Percentiles rank a stretch among this genome's conserved stretches.
Conservation (phyloP, 2,329 filamentous ascomycete genomes). For the Aspergillus fructus region DNA sequence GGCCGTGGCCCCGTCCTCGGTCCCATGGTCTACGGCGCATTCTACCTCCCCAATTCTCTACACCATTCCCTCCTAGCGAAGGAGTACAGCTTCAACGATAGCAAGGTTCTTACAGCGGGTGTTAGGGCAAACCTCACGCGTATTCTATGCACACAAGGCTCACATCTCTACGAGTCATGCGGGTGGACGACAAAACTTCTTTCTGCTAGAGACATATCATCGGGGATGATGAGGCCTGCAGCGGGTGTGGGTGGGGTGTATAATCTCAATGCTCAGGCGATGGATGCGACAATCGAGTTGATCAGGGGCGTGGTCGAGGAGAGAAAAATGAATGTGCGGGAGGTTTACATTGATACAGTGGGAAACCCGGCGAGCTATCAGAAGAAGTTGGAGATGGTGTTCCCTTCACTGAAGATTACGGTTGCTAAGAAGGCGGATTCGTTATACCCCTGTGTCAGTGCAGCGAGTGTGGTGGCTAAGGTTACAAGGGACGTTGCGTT, state of each 20-base stretch:
- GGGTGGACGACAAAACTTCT: slow-evolving; percentile 83
- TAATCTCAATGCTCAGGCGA: slow-evolving; percentile 94
- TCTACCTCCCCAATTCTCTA: slow-evolving; percentile 67
- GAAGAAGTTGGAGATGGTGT: slow-evolving; percentile 76
- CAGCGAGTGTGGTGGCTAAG: slow-evolving; percentile 92
- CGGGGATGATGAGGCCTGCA: slow-evolving; percentile 68
- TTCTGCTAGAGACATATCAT: slow-evolving; percentile 78
- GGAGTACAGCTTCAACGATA: slow-evolving; percentile 89
- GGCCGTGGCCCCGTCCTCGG: slow-evolving; percentile 90
- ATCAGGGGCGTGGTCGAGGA: slow-evolving; percentile 73
- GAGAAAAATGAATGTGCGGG: slow-evolving; percentile 73
- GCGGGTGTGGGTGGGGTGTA: slow-evolving; percentile 64
- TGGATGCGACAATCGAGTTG: slow-evolving; percentile 84
- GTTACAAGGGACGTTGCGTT: slow-evolving; percentile 90
- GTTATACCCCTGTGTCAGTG: slow-evolving; percentile 87
- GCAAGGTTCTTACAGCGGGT: slow-evolving; percentile 81
- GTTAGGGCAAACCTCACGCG: slow-evolving; percentile 72
- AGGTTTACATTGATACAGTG: slow-evolving; percentile 95
- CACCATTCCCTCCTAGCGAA: slow-evolving; percentile 72
- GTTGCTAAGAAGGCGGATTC: slow-evolving; percentile 92
- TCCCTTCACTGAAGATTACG: slow-evolving; percentile 72
- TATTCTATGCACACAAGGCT: slow-evolving; percentile 65
- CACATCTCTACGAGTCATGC: slow-evolving; percentile 61
- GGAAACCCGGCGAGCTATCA: slow-evolving; percentile 82
- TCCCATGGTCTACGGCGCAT: slow-evolving; percentile 67